Evolutionary conservation across 345 rosid species (phyloP).

Genomic region (Melastoma malabathricum): DNA sequence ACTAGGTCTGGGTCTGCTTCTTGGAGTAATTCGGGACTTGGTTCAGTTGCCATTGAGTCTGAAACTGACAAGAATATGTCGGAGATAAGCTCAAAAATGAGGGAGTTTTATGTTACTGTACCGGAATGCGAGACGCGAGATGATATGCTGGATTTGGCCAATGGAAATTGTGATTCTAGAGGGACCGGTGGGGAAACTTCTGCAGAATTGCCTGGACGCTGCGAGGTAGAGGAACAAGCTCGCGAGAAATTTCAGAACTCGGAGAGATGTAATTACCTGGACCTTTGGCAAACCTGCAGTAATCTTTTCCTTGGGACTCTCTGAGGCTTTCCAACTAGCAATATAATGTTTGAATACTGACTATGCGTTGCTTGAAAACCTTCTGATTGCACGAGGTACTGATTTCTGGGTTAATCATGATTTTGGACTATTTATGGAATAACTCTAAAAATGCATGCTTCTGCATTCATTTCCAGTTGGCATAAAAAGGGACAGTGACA

Average conservation of each 20-base stretch:
- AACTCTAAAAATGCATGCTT: too few species aligned
- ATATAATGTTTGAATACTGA: neutral
- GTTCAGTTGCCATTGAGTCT: neutral
- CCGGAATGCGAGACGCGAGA: too few species aligned
- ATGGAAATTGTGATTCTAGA: too few species aligned
- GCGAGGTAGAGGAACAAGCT: constrained; percentile 23
- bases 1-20: constrained; percentile 10
- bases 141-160: too few species aligned
- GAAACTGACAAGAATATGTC: too few species aligned
- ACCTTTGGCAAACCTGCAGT: constrained; percentile 3
- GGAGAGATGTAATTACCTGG: constrained; percentile 25
- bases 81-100: too few species aligned
- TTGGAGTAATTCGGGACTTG: constrained; percentile 15
- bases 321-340: neutral
- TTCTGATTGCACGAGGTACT: neutral
- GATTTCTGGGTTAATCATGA: constrained; percentile 6
- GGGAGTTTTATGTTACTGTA: too few species aligned
- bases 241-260: constrained; percentile 24
- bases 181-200: constrained; percentile 8
- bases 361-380: neutral
- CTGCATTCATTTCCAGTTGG: too few species aligned
- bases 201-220: constrained; percentile 14
- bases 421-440: too few species aligned
- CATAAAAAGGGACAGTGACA: too few species aligned
- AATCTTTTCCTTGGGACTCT: neutral